phyloP scores from a whole-genome alignment of 768 basidiomycete species.

The Peribolospora baueri region DNA sequence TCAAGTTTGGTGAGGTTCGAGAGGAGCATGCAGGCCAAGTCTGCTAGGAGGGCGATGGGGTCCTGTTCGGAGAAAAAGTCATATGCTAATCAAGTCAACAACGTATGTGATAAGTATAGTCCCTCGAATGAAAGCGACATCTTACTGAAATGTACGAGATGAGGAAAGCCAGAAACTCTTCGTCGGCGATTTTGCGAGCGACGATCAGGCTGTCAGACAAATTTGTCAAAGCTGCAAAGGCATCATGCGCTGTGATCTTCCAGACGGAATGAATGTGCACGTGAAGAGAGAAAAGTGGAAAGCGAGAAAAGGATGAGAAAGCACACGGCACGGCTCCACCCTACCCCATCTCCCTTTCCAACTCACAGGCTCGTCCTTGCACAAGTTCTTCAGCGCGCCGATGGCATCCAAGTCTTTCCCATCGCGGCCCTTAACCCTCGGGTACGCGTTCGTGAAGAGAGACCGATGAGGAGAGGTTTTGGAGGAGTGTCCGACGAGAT shows the following conservation, averaged over 20 bases:
- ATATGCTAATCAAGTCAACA: neutral
- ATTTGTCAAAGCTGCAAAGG: conserved; percentile 79
- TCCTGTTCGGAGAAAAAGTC: conserved; percentile 29
- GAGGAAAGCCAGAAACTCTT: conserved; percentile 51
- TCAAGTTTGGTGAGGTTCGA: conserved; percentile 74
- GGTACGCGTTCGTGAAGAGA: conserved; percentile 44
- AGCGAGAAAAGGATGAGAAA: neutral
- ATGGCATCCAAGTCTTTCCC: conserved; percentile 31
- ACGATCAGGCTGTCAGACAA: conserved; percentile 48
- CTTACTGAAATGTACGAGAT: conserved; percentile 36
- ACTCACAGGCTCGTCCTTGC: conserved; percentile 61
- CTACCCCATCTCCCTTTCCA: neutral
- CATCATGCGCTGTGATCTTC: conserved; percentile 59
- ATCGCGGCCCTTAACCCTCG: conserved; percentile 33
- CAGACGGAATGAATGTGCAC: neutral
- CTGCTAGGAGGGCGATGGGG: conserved; percentile 69
- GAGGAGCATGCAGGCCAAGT: conserved; percentile 86
- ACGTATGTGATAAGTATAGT: neutral
- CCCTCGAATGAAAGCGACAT: neutral
- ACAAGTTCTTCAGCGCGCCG: conserved; percentile 59
- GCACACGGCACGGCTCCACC: neutral
- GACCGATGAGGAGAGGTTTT: conserved; percentile 42
- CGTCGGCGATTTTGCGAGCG: conserved; percentile 31
- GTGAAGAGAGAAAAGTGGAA: neutral
- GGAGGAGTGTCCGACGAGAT: conserved; percentile 56